Conservation (phyloP, 257 asterid species). For the Perilla frutescens region DNA sequence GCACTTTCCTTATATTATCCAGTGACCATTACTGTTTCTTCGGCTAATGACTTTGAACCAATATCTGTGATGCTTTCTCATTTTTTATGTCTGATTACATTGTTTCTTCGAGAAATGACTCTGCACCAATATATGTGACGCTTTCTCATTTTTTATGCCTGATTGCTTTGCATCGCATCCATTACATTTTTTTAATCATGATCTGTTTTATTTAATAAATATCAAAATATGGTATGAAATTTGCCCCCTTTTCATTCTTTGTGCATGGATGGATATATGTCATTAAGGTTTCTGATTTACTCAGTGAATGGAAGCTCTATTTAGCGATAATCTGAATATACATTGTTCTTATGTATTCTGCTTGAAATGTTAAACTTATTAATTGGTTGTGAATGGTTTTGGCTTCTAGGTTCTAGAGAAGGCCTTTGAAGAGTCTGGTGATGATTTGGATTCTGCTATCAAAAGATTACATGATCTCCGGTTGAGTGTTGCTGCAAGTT, state of each 20-base stretch:
- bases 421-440: conserved; percentile 75
- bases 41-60: conserved; percentile 8
- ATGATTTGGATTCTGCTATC: conserved; percentile 85
- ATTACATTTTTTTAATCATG: neutral
- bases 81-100: neutral
- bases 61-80: neutral
- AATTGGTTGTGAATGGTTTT: conserved; percentile 35
- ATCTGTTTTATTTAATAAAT: neutral
- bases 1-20: conserved; percentile 30
- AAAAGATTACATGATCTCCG: conserved; percentile 79
- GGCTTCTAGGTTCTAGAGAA: conserved; percentile 70
- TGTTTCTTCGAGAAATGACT: neutral
- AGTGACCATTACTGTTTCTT: conserved; percentile 13
- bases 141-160: neutral
- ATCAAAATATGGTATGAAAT: conserved; percentile 32
- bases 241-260: neutral
- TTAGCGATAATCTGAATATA: neutral
- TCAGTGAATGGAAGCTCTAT: conserved; percentile 20
- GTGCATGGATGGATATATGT: neutral
- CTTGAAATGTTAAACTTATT: conserved; percentile 27
- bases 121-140: conserved; percentile 7
- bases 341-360: conserved; percentile 23
- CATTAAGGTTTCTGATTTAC: conserved; percentile 16
- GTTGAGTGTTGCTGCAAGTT: conserved; percentile 59
- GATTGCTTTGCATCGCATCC: conserved; percentile 11